Base-by-base conservation (phyloP, 306 rosid species). In the Citrullus colocynthis region DNA sequence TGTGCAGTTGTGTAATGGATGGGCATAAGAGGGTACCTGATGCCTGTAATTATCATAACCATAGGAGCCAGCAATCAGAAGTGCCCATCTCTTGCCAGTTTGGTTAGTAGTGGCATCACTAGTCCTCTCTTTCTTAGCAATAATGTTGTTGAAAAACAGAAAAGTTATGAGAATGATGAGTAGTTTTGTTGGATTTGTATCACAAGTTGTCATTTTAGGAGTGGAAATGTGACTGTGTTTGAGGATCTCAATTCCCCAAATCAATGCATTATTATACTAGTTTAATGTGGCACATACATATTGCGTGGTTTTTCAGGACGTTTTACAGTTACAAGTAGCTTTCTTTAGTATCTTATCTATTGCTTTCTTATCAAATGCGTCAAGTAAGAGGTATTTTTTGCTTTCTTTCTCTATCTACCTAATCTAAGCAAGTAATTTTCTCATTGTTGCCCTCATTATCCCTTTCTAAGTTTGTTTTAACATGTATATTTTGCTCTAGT, bases 31-130 rank as follows among this genome's bases (percentile, higher is more conserved):
- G 6, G 17, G 55, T 5, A 49, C 55, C 55, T 49, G 55, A 13
- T 49, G 55, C 6, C 55, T 14, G 55, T 49, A 49, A 49, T 49
- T 49, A 0, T 13, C 55, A 49, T 49, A 49, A 15, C 55, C 55
- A 49, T 49, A 14, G 18, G 55, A 49, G 55, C 55, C 55, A 13
- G 55, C 55, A 13, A 49, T 6, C 6, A 49, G 55, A 15, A 49
- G 18, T 1, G 55, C 55, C 55, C 55, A 49, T 49, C 18, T 14
- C 18, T 78, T 87, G 57, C 87, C 88, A 5, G 74, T n/a, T 79
- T 63, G 34, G 20, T 63, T 70, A n/a, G 77, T 6, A 48, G 62
- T 44, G 18, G 41, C 42, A 73, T 61, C 60, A 20, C 14, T 74
- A 51, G 34, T 42, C 44, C 70, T 6, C 45, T 37, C 30, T 9